Percentiles rank a stretch among this genome's conserved stretches.
Conservation (phyloP, 2,329 filamentous ascomycete genomes). For the Aspergillus caelatus region DNA sequence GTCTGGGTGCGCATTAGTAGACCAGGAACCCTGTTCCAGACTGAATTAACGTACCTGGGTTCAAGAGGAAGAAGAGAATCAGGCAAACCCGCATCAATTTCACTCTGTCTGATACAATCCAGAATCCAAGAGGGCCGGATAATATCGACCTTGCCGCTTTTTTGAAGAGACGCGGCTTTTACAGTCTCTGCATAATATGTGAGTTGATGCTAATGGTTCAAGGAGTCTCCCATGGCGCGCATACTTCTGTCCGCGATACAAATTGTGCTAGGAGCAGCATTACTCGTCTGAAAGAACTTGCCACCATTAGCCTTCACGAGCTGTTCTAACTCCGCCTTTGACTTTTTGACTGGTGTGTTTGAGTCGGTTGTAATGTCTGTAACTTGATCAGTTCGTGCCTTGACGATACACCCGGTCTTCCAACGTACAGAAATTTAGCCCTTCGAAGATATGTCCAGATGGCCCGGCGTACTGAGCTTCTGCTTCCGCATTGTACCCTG, state of each 20-base stretch:
- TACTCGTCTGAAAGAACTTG: constrained; percentile 72
- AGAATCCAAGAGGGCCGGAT: constrained; percentile 80
- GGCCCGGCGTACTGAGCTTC: constrained; percentile 59
- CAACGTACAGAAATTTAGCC: constrained; percentile 69
- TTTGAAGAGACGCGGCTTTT: constrained; percentile 81
- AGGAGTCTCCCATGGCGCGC: constrained; percentile 2
- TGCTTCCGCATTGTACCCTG: constrained; percentile 63
- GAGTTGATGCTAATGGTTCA: constrained; percentile 5
- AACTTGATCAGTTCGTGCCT: constrained; percentile 13
- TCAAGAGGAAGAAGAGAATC: constrained; percentile 68
- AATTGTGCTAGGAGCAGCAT: constrained; percentile 63
- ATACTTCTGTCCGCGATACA: constrained; percentile 76
- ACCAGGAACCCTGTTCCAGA: not conserved
- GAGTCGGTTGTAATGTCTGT: constrained; percentile 74
- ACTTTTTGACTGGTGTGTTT: constrained; percentile 68
- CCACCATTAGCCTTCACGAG: constrained; percentile 85
- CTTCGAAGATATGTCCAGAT: constrained; percentile 69
- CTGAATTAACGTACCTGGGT: constrained; percentile 41
- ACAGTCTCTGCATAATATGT: constrained; percentile 55
- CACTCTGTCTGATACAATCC: constrained; percentile 70
- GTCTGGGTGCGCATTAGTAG: constrained; percentile 43
- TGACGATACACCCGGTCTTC: constrained; percentile 7
- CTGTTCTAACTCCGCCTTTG: constrained; percentile 76
- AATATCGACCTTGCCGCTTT: constrained; percentile 70
- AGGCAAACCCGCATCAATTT: constrained; percentile 55